These are phyloP conservation scores for Cudoniella acicularis DNA, from an alignment of 495 filamentous ascomycete genomes.

Conservation along the genomic window DNA sequence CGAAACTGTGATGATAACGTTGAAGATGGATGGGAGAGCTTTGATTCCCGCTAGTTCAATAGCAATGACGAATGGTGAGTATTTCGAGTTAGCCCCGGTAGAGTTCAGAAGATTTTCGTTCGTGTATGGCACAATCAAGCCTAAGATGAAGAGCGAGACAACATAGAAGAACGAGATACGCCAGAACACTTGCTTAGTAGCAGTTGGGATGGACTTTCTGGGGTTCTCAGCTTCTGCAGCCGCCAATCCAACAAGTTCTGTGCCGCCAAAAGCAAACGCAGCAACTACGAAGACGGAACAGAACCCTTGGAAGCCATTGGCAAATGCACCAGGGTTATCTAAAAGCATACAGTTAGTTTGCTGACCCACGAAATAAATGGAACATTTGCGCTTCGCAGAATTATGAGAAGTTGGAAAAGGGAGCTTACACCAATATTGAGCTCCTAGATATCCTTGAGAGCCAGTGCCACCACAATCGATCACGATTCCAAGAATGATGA, in stretches of 20 bases:
- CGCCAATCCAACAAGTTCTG: slow-evolving; percentile 84
- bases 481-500: slow-evolving; percentile 83
- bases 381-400: no score
- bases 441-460: slow-evolving; percentile 74
- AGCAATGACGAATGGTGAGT: slow-evolving; percentile 68
- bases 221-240: slow-evolving; percentile 86
- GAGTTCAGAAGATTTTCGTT: slow-evolving; percentile 53
- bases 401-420: slow-evolving; percentile 16
- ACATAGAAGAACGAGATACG: slow-evolving; percentile 85
- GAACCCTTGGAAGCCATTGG: slow-evolving; percentile 66
- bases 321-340: slow-evolving; percentile 58
- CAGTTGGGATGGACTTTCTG: slow-evolving; percentile 68
- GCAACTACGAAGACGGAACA: slow-evolving; percentile 62
- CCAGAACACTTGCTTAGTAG: slow-evolving; percentile 79
- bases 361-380: no score
- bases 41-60: slow-evolving; percentile 59
- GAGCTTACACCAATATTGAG: slow-evolving; percentile 68
- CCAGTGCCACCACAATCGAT: slow-evolving; percentile 67
- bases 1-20: slow-evolving; percentile 62
- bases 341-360: background rate
- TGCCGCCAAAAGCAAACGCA: slow-evolving; percentile 84
- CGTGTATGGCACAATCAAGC: slow-evolving; percentile 45
- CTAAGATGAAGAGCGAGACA: slow-evolving; percentile 56
- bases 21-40: slow-evolving; percentile 65
- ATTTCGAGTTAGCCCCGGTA: slow-evolving; percentile 42